Percentiles rank a stretch among this genome's conserved stretches.
Conservation (phyloP, 1,284 basidiomycete genomes). For the Sparassis latifolia region DNA sequence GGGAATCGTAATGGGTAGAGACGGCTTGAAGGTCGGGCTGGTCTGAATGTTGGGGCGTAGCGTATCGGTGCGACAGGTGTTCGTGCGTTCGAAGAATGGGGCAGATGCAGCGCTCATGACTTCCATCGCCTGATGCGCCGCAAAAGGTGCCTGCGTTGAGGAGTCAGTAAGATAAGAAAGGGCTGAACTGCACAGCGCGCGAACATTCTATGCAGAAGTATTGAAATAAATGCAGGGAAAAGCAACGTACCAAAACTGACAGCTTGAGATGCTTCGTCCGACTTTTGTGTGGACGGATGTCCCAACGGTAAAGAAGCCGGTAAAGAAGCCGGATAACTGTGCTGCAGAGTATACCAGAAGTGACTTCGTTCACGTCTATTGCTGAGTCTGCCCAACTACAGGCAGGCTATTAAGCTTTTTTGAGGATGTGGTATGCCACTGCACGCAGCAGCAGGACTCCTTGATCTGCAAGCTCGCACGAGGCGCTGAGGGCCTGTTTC, state of each 20-base stretch:
- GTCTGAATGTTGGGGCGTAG: background rate
- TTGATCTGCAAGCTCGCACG: background rate
- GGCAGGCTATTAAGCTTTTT: background rate
- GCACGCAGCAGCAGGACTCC: too few relatives aligned
- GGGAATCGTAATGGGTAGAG: conserved; percentile 16
- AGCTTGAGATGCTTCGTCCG: background rate
- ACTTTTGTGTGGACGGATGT: background rate
- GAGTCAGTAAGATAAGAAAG: too few relatives aligned
- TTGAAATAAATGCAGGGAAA: background rate
- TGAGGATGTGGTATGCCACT: too few relatives aligned
- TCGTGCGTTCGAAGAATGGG: conserved; percentile 2
- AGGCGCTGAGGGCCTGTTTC: background rate
- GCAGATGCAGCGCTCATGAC: background rate
- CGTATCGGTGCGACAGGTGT: background rate
- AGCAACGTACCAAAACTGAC: background rate
- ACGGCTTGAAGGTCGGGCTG: background rate
- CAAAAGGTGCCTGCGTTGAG: background rate
- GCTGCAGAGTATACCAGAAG: background rate
- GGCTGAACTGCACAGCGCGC: background rate
- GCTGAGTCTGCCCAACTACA: background rate
- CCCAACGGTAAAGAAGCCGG: background rate
- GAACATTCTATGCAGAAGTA: background rate
- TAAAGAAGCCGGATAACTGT: background rate
- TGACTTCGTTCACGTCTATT: background rate
- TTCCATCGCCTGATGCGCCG: background rate